Evolutionary conservation across 2,329 filamentous ascomycete species (phyloP).

Genomic region (Aschersonia sp.): DNA sequence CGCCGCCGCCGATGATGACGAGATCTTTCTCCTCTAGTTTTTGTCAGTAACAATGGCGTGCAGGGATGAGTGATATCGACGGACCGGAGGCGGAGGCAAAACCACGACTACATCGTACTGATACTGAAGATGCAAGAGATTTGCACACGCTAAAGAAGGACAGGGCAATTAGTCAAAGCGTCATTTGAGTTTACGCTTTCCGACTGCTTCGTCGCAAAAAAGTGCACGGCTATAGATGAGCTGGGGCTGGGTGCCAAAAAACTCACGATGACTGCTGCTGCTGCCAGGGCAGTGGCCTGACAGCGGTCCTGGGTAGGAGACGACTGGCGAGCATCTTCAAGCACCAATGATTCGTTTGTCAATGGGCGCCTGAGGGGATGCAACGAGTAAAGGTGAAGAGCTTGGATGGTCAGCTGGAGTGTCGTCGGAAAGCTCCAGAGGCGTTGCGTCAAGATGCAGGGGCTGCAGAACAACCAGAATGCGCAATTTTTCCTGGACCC

Average conservation of each 20-base stretch:
- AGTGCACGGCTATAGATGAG: not conserved
- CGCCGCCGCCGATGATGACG: constrained; percentile 94
- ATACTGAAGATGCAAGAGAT: constrained; percentile 24
- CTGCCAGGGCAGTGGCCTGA: constrained; percentile 39
- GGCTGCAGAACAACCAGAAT: no score
- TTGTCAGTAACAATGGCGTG: constrained; percentile 20
- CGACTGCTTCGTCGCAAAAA: not conserved
- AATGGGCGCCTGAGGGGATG: not conserved
- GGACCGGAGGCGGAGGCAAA: constrained; percentile 44
- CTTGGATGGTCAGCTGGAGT: not conserved
- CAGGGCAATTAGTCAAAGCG: not conserved
- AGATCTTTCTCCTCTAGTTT: constrained; percentile 79
- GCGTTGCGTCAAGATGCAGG: no score
- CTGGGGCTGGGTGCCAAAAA: not conserved
- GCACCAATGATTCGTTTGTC: constrained; percentile 5
- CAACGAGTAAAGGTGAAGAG: not conserved
- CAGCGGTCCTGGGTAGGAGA: constrained; percentile 43
- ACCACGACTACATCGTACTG: constrained; percentile 38
- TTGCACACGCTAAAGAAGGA: constrained; percentile 28
- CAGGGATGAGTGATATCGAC: constrained; percentile 11
- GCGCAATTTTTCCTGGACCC: no score
- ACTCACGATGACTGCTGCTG: constrained; percentile 33
- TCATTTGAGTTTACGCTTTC: not conserved
- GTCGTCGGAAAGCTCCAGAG: no score
- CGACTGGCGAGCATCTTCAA: constrained; percentile 44